Conservation (phyloP, 768 basidiomycete species). For the Pleurotus tuoliensis region DNA sequence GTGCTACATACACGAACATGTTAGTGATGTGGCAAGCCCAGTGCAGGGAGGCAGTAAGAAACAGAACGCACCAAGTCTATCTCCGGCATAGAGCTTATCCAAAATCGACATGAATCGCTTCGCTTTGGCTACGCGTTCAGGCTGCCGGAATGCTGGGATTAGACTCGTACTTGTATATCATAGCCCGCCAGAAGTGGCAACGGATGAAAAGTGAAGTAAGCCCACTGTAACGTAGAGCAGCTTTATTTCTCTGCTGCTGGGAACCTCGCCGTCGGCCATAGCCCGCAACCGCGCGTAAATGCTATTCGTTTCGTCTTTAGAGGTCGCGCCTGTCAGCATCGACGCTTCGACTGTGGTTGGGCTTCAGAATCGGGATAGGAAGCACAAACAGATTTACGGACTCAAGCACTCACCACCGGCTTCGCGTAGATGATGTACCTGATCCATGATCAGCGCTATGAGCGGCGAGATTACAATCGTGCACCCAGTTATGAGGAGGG, state of each 20-base stretch:
- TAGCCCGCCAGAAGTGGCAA: too few species aligned
- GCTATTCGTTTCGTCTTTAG: constrained; percentile 44
- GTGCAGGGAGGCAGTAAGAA: background rate
- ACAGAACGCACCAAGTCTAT: constrained; percentile 50
- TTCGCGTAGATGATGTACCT: constrained; percentile 70
- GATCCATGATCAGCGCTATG: constrained; percentile 77
- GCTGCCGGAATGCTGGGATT: constrained; percentile 39
- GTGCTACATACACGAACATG: constrained; percentile 33
- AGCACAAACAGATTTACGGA: background rate
- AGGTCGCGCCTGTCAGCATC: constrained; percentile 71
- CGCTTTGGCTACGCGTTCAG: constrained; percentile 81
- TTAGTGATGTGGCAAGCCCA: background rate
- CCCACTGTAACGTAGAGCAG: constrained; percentile 82
- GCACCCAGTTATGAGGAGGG: constrained; percentile 70
- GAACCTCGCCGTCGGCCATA: constrained; percentile 30
- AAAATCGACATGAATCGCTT: constrained; percentile 63
- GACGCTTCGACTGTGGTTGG: constrained; percentile 59
- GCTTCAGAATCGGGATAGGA: background rate
- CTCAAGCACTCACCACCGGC: constrained; percentile 59
- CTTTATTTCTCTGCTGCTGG: constrained; percentile 51
- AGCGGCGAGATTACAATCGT: constrained; percentile 87
- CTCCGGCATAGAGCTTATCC: constrained; percentile 57
- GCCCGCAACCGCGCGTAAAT: constrained; percentile 45
- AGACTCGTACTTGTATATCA: too few species aligned
- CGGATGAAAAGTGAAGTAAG: background rate